Base-by-base conservation (phyloP, 257 asterid genomes). In the Salvia hispanica region DNA sequence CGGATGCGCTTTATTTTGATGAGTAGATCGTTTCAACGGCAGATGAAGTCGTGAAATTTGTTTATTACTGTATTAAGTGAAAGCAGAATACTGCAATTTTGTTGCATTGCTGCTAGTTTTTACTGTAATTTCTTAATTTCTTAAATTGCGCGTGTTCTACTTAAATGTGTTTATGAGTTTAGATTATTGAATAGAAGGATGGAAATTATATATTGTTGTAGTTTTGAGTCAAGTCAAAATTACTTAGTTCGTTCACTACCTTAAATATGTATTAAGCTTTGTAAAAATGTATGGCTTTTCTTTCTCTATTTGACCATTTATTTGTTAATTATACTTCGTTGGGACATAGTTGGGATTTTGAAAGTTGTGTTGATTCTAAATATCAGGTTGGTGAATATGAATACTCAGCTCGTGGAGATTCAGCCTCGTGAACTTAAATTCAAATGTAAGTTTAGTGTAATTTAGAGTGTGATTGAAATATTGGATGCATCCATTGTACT, bases 371-470 rank as follows among this genome's bases (percentile, higher is more conserved):
- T 21, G 66, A 75, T 57, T 69, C 14, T 56, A 12, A 43, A 37
- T 77, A 80, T 72, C 81, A 83, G 92, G 85, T 67, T 42, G 65
- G 66, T 70, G 76, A 82, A 80, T 28, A 80, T 81, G 85, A 79
- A 65, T 77, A 69, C 79, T 66, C 85, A 82, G 70, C 74, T 87
- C 36, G 77, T 78, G 79, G 96, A 86, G 77, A 78, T 89, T 78
- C 87, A 78, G 71, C 98, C 98, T 70, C 83, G 72, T 28, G 98
- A 91, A 79, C 91, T 91, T 63, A 81, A 85, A 79, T 91, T 91
- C 81, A 43, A 48, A 45, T 82, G 98, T 87, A 79, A 64, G 94
- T 80, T 71, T 51, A 52, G 47, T 14, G 47, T n/a, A 36, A 16
- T 67, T 34, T 34, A 53, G 37, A 64, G 15, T 63, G 34, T 67